Evolutionary conservation across 441 rosid genomes (phyloP), one percentile per base, ranked within the genome.

Genomic region (Pelargonium citronellum): DNA sequence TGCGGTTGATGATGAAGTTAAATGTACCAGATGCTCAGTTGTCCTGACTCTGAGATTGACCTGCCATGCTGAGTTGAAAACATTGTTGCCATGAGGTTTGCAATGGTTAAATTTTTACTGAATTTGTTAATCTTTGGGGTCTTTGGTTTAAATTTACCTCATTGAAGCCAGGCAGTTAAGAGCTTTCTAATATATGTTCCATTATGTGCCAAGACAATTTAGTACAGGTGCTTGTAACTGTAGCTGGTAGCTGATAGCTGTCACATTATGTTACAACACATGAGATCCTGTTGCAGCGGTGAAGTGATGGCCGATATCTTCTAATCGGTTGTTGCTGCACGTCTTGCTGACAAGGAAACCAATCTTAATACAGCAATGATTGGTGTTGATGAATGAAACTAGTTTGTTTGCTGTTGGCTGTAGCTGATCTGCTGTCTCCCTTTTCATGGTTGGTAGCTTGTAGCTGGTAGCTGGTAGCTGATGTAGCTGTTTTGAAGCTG

Each of bases 201-300:
- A 62, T 62, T 3, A 62, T 24, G 64, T 20, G 66, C 66, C 16
- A 62, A 62, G n/a, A 19, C 66, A 62, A 20, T 62, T 24, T 62
- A 62, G 66, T 62, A 62, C 66, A 62, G 41, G 66, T 62, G 66
- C 66, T 22, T 24, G n/a, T 62, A 24, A 6, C 9, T 22, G 41
- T 20, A 62, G 66, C 66, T 10, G 66, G 34, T 20, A 62, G 66
- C 24, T 22, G 24, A 37, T 37, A 37, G 41, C 41, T 37, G 41
- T 60, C 34, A 27, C 20, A 7, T 22, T 20, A 24, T 24, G 41
- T 55, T 62, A 62, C 41, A 62, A 27, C 66, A 62, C 61, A 15
- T 20, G 20, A 62, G 66, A 22, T 62, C 66, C 37, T 22, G 66
- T 62, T 62, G 66, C 66, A 62, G 66, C 61, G 12, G 61, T 55